Base-by-base conservation (phyloP, 2,329 filamentous ascomycete species). In the Talaromyces funiculosus region DNA sequence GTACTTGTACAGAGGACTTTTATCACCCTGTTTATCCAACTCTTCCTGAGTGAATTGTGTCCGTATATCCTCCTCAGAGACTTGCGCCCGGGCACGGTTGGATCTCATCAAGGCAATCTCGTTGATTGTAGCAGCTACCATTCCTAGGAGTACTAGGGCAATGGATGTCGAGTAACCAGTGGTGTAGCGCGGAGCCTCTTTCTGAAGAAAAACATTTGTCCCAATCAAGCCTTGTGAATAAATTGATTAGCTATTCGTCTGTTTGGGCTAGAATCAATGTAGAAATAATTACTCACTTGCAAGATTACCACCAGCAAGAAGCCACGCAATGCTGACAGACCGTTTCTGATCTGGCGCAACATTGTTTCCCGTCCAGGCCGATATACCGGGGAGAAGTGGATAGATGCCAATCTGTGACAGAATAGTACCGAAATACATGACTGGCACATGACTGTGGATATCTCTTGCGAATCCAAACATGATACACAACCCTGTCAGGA, bases 91-190 rank as follows among this genome's bases (percentile, higher is more conserved):
- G 22, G 33, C 49, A 57, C 64, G 63, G 54, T 71, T 70, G 6
- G 57, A 64, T 43, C 57, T 61, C 42, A 57, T 60, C 37, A 64
- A 68, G 5, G 58, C 64, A 24, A 60, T 22, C 35, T 71, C 66
- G 4, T 69, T 62, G 8, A 66, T 14, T 42, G 67, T 47, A 1
- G 67, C 65, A 9, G 62, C 61, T 20, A 69, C 56, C 40, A 69
- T 45, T 10, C 56, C 64, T 1, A 45, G 35, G 6, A 60, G 64
- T 4, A 63, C 65, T 20, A 65, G 85, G 0, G 83, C 88, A 43
- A 90, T 68, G 68, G 90, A 90, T 37, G 90, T 71, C 0, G 87
- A 87, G 67, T 90, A 90, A 1, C 88, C 88, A 59, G 90, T 89
- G 62, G 78, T 84, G 67, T 85, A 90, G 61, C 89, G 72, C 0